Conservation (phyloP, 192 early-diverging fungal genomes). For the Funneliformis geosporum region DNA sequence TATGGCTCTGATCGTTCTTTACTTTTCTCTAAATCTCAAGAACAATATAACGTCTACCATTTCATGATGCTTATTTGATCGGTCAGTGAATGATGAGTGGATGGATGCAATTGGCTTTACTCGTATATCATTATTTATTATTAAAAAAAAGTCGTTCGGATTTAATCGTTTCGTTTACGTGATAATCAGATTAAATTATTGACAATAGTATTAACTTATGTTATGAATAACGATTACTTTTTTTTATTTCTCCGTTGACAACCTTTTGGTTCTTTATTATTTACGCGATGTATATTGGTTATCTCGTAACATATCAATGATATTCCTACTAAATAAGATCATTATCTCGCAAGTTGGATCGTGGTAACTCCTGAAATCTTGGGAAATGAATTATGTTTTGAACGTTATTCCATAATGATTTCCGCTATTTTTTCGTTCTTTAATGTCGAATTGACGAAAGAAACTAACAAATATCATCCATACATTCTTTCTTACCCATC, state of each 20-base stretch:
- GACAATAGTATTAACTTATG: constrained; percentile 61
- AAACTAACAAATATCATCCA: constrained; percentile 61
- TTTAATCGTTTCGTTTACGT: constrained; percentile 62
- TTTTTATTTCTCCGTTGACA: constrained; percentile 80
- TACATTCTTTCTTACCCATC: constrained; percentile 65
- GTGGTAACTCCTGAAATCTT: constrained; percentile 47
- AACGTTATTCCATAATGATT: constrained; percentile 37
- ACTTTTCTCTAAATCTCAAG: constrained; percentile 67
- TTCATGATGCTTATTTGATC: constrained; percentile 53
- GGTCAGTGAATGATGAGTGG: constrained; percentile 81
- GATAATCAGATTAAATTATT: constrained; percentile 71
- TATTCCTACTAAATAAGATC: constrained; percentile 58
- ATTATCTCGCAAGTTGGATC: constrained; percentile 42
- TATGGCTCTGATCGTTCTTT: constrained; percentile 69
- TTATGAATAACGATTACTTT: constrained; percentile 70
- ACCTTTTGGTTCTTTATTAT: constrained; percentile 70
- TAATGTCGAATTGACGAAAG: constrained; percentile 48
- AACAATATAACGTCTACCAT: constrained; percentile 49
- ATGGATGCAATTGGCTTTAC: constrained; percentile 79
- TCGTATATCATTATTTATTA: constrained; percentile 74
- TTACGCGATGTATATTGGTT: constrained; percentile 64
- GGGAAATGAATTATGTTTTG: constrained; percentile 44
- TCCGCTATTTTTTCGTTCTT: constrained; percentile 54
- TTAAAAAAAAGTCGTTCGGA: constrained; percentile 67
- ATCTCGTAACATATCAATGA: constrained; percentile 49